Evolutionary conservation across 1,284 basidiomycete genomes (phyloP).

Genomic region (Exobasidium rhododendri): DNA sequence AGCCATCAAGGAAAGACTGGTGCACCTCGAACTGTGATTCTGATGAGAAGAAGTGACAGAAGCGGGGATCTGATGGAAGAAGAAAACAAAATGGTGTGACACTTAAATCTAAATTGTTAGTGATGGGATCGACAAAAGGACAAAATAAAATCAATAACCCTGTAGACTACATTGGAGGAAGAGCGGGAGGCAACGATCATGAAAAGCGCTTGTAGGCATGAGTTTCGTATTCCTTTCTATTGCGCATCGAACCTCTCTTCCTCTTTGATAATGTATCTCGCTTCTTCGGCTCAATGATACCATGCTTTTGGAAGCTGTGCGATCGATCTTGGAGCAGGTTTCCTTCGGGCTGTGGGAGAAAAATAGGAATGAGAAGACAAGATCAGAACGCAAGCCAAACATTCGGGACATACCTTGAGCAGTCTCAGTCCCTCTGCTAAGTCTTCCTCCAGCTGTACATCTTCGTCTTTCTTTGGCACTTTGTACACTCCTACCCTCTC

Average conservation of each 20-base stretch:
- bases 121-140: no score
- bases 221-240: conserved; percentile 17
- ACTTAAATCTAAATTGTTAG: no score
- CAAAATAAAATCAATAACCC: no score
- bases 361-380: not conserved
- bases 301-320: conserved; percentile 11
- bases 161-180: no score
- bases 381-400: not conserved
- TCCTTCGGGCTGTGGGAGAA: conserved; percentile 18
- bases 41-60: no score
- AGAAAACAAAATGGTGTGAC: no score
- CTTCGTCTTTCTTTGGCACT: conserved; percentile 9
- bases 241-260: conserved; percentile 1
- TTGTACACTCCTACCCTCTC: conserved; percentile 11
- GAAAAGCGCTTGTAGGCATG: conserved; percentile 19
- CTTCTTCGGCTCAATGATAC: conserved; percentile 14
- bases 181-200: no score
- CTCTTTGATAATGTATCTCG: not conserved
- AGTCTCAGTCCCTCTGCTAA: conserved; percentile 12
- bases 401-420: conserved; percentile 3
- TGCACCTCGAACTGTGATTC: not conserved
- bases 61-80: no score
- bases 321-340: conserved; percentile 16
- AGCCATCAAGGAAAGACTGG: not conserved
- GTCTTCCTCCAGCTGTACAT: conserved; percentile 19